Base-by-base conservation (phyloP, 768 basidiomycete genomes). In the Auricularia sp. region DNA sequence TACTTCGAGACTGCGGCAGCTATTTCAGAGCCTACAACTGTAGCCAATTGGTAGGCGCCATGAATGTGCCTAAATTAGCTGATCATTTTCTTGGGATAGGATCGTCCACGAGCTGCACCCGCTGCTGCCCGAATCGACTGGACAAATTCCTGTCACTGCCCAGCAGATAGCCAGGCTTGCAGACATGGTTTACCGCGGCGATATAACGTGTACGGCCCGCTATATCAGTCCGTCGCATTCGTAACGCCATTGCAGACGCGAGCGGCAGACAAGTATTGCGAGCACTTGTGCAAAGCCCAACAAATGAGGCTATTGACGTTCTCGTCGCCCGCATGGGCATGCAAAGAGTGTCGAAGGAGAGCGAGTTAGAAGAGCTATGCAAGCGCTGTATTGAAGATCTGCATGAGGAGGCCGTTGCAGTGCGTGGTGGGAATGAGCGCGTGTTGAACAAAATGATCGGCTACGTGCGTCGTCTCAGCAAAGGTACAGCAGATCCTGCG, bases 91-190 rank as follows among this genome's bases (percentile, higher is more conserved):
- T 42, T 42, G 7, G 39, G 7, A 42, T 42, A 96, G 94, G 93
- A 83, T 98, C 75, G 85, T 86, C 3, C 91, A 98, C 65, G 91
- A 95, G 66, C 79, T 97, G 0, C 76, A 95, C 2, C 93, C 93
- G 0, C 87, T 89, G 67, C 79, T 98, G 2, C 77, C 82, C 58
- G 78, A 80, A 21, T 81, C 84, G 42, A 84, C 87, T 72, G 71
- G 73, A 43, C 78, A 84, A 7, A 87, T 87, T 63, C 79, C 85
- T 0, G 70, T 97, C 11, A 79, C 86, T 4, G 75, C 80, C 0
- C 74, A 71, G 11, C 86, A 90, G 69, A 77, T 99, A 74, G 87
- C 90, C 5, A 82, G 87, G 64, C 74, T 99, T 44, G 80, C 98
- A 44, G 87, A 90, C 67, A 75, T 94, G 66, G 85, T 98, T 1